A percentile compares a stretch with the other conserved stretches of the same genome.
These are phyloP conservation scores for Isabelozyma gotoi DNA, from an alignment of 805 yeast genomes.

Conservation along the genomic window DNA sequence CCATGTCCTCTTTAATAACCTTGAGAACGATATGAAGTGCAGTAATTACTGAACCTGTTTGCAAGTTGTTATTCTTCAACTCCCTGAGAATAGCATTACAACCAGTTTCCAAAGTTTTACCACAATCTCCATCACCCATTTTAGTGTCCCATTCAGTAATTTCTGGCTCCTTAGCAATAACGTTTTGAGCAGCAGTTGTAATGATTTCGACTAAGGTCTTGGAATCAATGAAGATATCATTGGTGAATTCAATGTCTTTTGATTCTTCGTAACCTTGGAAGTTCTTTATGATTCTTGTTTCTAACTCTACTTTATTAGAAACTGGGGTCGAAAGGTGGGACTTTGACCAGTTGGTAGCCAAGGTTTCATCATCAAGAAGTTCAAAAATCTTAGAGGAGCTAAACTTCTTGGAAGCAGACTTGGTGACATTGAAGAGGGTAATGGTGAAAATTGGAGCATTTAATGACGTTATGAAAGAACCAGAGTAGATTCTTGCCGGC, in stretches of 20 bases:
- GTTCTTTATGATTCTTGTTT: constrained; percentile 20
- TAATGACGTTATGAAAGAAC: constrained; percentile 33
- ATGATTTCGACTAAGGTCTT: constrained; percentile 13
- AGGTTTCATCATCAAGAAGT: constrained; percentile 29
- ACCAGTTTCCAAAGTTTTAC: constrained; percentile 35
- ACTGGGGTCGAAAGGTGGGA: constrained; percentile 12
- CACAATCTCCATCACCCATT: constrained; percentile 47
- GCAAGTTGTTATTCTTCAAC: constrained; percentile 17
- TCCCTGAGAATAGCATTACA: constrained; percentile 25
- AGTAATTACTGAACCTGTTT: constrained; percentile 20
- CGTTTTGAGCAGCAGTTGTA: constrained; percentile 23
- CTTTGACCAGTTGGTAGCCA: constrained; percentile 25
- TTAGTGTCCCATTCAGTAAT: constrained; percentile 41
- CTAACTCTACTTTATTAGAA: constrained; percentile 8
- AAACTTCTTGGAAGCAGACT: constrained; percentile 19
- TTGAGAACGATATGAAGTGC: constrained; percentile 22
- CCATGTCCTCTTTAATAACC: constrained; percentile 35
- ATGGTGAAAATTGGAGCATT: constrained; percentile 39
- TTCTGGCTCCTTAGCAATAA: constrained; percentile 31
- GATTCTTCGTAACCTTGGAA: constrained; percentile 24
- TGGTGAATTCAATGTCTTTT: not conserved
- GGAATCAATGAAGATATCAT: constrained; percentile 20
- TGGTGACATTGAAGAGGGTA: constrained; percentile 32
- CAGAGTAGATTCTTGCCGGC: constrained; percentile 29
- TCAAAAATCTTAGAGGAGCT: constrained; percentile 19